These are phyloP conservation scores for Cladobotryum protrusum DNA, from an alignment of 2,329 filamentous ascomycete genomes.

Conservation along the genomic window DNA sequence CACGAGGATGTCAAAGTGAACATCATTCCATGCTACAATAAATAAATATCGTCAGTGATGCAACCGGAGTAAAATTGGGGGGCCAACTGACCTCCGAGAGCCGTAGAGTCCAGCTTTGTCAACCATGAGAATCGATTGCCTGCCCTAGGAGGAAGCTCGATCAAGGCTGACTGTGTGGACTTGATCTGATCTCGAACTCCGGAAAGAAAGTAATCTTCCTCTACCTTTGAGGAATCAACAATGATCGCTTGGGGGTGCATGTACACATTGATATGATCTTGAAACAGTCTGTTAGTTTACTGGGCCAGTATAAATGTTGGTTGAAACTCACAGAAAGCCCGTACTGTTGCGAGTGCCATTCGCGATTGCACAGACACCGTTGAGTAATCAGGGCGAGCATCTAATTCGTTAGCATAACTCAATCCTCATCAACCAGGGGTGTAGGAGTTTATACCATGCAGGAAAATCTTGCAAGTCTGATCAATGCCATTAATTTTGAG, in stretches of 20 bases:
- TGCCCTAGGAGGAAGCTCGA: constrained; percentile 64
- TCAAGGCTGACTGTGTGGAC: constrained; percentile 52
- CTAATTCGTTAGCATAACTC: constrained; percentile 30
- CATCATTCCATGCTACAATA: constrained; percentile 64
- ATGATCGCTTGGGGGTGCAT: constrained; percentile 74
- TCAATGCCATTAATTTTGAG: constrained; percentile 74
- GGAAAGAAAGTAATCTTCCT: constrained; percentile 62
- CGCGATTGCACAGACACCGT: constrained; percentile 62
- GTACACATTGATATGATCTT: constrained; percentile 60
- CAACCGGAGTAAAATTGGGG: too few relatives aligned
- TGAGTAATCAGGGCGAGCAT: constrained; percentile 73
- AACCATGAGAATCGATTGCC: constrained; percentile 68
- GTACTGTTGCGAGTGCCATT: constrained; percentile 56
- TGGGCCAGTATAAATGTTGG: not conserved
- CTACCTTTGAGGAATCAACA: constrained; percentile 59
- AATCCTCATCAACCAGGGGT: not conserved
- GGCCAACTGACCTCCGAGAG: constrained; percentile 52
- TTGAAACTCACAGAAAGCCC: constrained; percentile 53
- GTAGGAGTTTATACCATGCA: constrained; percentile 40
- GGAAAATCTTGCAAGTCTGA: constrained; percentile 58
- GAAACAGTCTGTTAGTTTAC: not conserved
- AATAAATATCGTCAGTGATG: constrained; percentile 14
- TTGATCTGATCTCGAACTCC: constrained; percentile 52
- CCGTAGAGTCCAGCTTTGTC: constrained; percentile 65
- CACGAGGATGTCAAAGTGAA: constrained; percentile 75